Conservation (phyloP, 176 grass and related monocot genomes). For the Oropetium thomaeum region DNA sequence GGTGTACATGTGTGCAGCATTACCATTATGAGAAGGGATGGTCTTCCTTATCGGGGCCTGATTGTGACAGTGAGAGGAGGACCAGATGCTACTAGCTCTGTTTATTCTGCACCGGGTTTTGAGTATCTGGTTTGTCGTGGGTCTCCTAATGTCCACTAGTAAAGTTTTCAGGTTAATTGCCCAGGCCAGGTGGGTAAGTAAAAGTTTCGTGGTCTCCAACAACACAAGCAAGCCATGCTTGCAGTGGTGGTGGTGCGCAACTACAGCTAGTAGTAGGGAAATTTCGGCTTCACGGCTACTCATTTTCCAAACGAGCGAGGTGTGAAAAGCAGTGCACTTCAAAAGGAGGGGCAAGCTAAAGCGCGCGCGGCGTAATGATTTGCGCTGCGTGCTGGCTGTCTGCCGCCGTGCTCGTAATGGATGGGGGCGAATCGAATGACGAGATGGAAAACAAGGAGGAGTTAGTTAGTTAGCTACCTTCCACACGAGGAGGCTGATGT, state of each 20-base stretch:
- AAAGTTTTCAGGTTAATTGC: background rate
- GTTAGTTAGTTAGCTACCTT: conserved; percentile 40
- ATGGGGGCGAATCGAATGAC: too few relatives aligned
- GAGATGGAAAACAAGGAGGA: too few relatives aligned
- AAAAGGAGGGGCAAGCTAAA: background rate
- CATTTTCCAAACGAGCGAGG: background rate
- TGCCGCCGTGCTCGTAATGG: background rate
- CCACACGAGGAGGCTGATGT: conserved; percentile 93
- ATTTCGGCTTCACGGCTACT: background rate
- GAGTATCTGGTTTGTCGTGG: background rate
- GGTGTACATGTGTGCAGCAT: too few relatives aligned
- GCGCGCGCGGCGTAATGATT: conserved; percentile 27
- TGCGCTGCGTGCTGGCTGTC: conserved; percentile 2
- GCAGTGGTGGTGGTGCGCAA: too few relatives aligned
- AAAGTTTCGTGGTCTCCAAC: background rate
- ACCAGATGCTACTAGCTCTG: too few relatives aligned
- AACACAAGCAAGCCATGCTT: background rate
- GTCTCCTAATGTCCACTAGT: background rate
- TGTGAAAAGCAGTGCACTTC: conserved; percentile 28
- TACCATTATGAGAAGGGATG: too few relatives aligned
- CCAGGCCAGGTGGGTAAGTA: background rate
- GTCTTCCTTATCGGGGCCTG: too few relatives aligned
- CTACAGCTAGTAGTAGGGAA: background rate
- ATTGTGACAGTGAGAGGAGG: background rate
- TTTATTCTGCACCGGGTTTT: background rate